Evolutionary conservation across 2,329 filamentous ascomycete species (phyloP), one percentile per base, ranked within the genome.

Genomic region (Cercospora nicotianae): DNA sequence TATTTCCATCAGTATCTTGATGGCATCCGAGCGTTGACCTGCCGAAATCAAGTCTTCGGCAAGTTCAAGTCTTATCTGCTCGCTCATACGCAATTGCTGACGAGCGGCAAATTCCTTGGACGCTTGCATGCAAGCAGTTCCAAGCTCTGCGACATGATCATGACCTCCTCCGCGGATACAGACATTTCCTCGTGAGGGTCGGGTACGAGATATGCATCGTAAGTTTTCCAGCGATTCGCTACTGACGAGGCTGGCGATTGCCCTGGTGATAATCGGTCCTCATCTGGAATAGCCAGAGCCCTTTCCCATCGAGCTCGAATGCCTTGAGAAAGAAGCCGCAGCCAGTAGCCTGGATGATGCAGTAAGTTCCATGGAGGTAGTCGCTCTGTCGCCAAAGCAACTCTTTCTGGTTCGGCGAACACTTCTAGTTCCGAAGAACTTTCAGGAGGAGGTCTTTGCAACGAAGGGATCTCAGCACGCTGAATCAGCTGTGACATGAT

Each of bases 331-430:
- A 87, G 82, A 18, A 86, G 78, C 67, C 84, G 80, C 57, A 86
- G 77, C 87, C 87, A 90, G 75, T 89, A 90, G 1, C 87, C 87
- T 67, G 87, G 79, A 74, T 89, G 87, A 68, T 89, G 87, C 13
- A 89, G 79, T 13, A 84, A 76, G 69, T 88, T 83, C 84, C 86
- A 89, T 0, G 87, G 87, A 7, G 79, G 79, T n/a, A 86, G 69
- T 48, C 81, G 80, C 60, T 89, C 86, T 20, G 79, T 79, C 3
- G 80, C 69, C 2, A 82, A 77, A 51, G 84, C 78, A 2, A 81
- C 76, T 73, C 86, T 88, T 68, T 88, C 86, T 2, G 83, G 81
- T 9, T 79, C 76, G 9, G 82, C 80, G 72, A 81, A 87, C 20
- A 84, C 75, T 20, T 67, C 68, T 13, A 61, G 16, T 8, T 33